These are phyloP conservation scores for Chamaecyparis obtusa DNA, from an alignment of 75 land plant genomes.

Conservation along the genomic window DNA sequence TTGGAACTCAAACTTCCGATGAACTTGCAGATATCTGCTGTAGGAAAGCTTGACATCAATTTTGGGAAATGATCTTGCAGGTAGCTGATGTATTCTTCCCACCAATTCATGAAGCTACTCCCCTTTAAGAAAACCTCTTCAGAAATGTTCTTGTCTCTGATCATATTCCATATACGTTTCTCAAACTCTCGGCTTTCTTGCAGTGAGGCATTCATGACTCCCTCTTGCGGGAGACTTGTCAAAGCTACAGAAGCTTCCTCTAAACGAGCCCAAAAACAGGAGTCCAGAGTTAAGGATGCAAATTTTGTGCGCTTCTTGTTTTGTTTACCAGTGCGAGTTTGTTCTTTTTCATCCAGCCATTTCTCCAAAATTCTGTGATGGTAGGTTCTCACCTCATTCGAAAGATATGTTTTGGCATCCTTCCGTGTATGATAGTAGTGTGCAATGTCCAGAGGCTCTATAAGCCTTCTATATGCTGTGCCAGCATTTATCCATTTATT, in stretches of 20 bases:
- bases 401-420: not conserved
- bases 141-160: too few relatives aligned
- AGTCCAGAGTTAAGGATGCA: not conserved
- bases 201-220: too few relatives aligned
- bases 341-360: not conserved
- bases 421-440: not conserved
- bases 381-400: not conserved
- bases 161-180: too few relatives aligned
- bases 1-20: too few relatives aligned
- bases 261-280: conserved; percentile 2
- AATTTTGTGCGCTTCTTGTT: not conserved
- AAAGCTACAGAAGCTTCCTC: not conserved
- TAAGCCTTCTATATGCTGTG: conserved; percentile 9
- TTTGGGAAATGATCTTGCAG: not conserved
- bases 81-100: not conserved
- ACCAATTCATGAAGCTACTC: not conserved
- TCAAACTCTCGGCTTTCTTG: not conserved
- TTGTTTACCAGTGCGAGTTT: not conserved
- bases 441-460: conserved; percentile 23
- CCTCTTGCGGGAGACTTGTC: not conserved
- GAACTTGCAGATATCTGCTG: too few relatives aligned
- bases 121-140: too few relatives aligned
- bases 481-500: conserved; percentile 18
- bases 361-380: not conserved
- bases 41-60: not conserved